These are phyloP conservation scores for Omphalea diandra DNA, from an alignment of 441 rosid species.

Conservation along the genomic window DNA sequence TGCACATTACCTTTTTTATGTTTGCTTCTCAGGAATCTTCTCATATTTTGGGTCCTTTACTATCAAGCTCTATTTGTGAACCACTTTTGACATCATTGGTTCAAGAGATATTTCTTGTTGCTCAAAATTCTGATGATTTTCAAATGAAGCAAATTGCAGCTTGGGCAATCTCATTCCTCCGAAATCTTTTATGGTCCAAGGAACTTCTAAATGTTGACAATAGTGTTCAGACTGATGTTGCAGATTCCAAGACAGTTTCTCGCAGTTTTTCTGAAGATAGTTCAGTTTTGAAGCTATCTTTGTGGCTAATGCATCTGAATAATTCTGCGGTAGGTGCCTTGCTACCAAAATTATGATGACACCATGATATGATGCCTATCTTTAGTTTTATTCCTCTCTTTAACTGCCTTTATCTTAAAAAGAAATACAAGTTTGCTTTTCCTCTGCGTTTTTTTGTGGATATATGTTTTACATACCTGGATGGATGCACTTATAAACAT, in stretches of 20 bases:
- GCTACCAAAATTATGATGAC: not conserved
- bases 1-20: conserved; percentile 22
- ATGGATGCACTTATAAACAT: not conserved
- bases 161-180: conserved; percentile 84
- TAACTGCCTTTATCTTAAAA: conserved; percentile 3
- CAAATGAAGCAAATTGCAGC: conserved; percentile 78
- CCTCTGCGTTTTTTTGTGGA: not conserved
- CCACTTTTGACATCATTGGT: conserved; percentile 55
- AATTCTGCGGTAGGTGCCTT: conserved; percentile 43
- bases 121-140: conserved; percentile 70
- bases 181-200: conserved; percentile 60
- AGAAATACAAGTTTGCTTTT: not conserved
- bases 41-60: conserved; percentile 54
- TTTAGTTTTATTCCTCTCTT: not conserved
- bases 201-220: conserved; percentile 37
- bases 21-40: conserved; percentile 61
- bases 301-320: conserved; percentile 58
- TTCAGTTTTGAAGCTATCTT: conserved; percentile 65
- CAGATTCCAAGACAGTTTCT: conserved; percentile 42
- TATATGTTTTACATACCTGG: too few relatives aligned
- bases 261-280: conserved; percentile 63
- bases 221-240: conserved; percentile 30
- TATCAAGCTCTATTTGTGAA: conserved; percentile 56
- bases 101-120: conserved; percentile 85
- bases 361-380: not conserved